phyloP scores from a whole-genome alignment of 108 stramenopile species.

The Skeletonema costatum region DNA sequence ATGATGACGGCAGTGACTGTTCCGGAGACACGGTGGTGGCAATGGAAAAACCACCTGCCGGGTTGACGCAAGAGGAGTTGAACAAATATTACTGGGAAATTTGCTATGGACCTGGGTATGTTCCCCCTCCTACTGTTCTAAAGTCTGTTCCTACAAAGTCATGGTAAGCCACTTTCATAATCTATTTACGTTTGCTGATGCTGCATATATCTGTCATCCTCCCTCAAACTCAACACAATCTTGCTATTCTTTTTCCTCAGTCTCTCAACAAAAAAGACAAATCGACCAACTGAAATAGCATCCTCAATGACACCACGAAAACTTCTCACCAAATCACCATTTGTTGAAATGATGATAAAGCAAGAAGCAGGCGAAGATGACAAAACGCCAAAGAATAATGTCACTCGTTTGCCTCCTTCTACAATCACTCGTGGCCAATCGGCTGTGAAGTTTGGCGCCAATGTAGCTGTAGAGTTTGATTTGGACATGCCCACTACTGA shows the following conservation, averaged over 20 bases:
- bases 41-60: slow-evolving; percentile 26
- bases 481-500: slow-evolving; percentile 30
- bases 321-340: slow-evolving; percentile 22
- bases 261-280: slow-evolving; percentile 42
- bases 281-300: not conserved
- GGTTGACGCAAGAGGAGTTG: slow-evolving; percentile 39
- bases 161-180: slow-evolving; percentile 27
- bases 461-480: slow-evolving; percentile 48
- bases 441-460: slow-evolving; percentile 47
- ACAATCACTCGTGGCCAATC: slow-evolving; percentile 13
- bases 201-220: not conserved
- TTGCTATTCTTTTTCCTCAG: not conserved
- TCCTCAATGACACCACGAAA: slow-evolving; percentile 43
- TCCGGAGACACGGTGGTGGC: slow-evolving; percentile 38
- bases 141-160: slow-evolving; percentile 34
- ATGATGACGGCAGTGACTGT: slow-evolving; percentile 25
- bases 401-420: not conserved
- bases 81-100: slow-evolving; percentile 49
- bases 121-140: not conserved
- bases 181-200: not conserved
- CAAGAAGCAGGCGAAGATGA: slow-evolving; percentile 12
- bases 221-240: not conserved
- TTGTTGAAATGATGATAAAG: not conserved
- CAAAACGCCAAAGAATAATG: slow-evolving; percentile 20
- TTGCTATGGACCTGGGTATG: slow-evolving; percentile 38